Conservation (phyloP, 768 basidiomycete species). For the Psilocybe subaeruginosa region DNA sequence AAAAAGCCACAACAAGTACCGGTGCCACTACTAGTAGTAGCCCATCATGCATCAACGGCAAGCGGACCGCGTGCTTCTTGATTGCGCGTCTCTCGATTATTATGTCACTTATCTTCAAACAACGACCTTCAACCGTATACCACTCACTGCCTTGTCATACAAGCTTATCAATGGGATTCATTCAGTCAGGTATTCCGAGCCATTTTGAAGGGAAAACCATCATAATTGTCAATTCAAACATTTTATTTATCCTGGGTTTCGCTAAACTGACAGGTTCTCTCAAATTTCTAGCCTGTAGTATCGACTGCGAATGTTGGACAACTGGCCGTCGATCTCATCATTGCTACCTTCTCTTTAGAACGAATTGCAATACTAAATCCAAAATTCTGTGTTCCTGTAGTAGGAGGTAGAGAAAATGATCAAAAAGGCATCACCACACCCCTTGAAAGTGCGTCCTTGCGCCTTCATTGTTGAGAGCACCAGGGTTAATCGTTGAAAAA, state of each 20-base stretch:
- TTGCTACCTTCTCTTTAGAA: constrained; percentile 62
- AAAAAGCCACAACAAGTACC: too few species aligned
- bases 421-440: constrained; percentile 69
- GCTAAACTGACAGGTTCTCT: background rate
- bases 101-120: too few species aligned
- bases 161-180: constrained; percentile 33
- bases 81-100: too few species aligned
- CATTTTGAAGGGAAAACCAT: constrained; percentile 42
- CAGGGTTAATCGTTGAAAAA: constrained; percentile 37
- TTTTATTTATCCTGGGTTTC: background rate
- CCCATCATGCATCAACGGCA: too few species aligned
- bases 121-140: too few species aligned
- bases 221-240: constrained; percentile 42
- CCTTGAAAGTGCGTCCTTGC: constrained; percentile 61
- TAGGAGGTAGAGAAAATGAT: constrained; percentile 70
- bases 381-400: constrained; percentile 66
- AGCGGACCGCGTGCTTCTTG: too few species aligned
- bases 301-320: constrained; percentile 85
- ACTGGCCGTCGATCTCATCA: constrained; percentile 74
- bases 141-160: too few species aligned
- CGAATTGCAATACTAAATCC: constrained; percentile 68
- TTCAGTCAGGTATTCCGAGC: constrained; percentile 29
- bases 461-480: constrained; percentile 4
- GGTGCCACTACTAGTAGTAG: too few species aligned
- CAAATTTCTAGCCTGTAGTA: constrained; percentile 58